Evolutionary conservation across 306 rosid species (phyloP), one percentile per base, ranked within the genome.

Genomic region (Bauhinia variegata): DNA sequence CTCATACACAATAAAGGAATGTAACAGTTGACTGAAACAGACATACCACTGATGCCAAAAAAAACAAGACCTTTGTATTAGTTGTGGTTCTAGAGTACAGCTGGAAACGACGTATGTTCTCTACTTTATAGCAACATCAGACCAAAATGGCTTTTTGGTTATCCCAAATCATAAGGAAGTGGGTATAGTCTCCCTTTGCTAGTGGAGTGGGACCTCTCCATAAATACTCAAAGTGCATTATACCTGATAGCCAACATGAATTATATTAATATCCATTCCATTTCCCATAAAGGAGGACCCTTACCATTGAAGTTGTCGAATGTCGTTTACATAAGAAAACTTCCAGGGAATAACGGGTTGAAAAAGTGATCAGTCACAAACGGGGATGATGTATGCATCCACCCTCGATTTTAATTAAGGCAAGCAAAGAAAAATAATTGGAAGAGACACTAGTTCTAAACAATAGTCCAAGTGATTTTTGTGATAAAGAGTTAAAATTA

Each of bases 81-180:
- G 54, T 38, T 47, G 37, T 30, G 67, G 28, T 47, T 63, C 52
- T 53, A 42, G 38, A 47, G 17, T 44, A 5, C 65, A 68, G 19
- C 37, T 11, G 71, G 65, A 60, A 36, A 7, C 30, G 28, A 18
- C 48, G 54, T 47, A 34, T 65, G 37, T n/a, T 23, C 42, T 46
- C 42, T 46, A 47, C 10, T 18, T 34, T 14, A 28, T 8, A 6
- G 13, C 15, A 34, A 58, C n/a, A 38, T 39, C 54, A 57, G 58
- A 34, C 33, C n/a, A n/a, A n/a, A n/a, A n/a, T 60, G 18, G 12
- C 46, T 56, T 61, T 66, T 62, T 11, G 6, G 6, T 58, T 70
- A 23, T 75, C 37, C 64, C 11, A 54, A 75, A 23, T 33, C 31
- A 30, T 8, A 36, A 61, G 15, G 23, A n/a, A 68, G 73, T 61